A percentile compares a stretch with the other conserved stretches of the same genome.
These are phyloP conservation scores for Symmetrospora coprosmae DNA, from an alignment of 768 basidiomycete genomes.

Conservation along the genomic window DNA sequence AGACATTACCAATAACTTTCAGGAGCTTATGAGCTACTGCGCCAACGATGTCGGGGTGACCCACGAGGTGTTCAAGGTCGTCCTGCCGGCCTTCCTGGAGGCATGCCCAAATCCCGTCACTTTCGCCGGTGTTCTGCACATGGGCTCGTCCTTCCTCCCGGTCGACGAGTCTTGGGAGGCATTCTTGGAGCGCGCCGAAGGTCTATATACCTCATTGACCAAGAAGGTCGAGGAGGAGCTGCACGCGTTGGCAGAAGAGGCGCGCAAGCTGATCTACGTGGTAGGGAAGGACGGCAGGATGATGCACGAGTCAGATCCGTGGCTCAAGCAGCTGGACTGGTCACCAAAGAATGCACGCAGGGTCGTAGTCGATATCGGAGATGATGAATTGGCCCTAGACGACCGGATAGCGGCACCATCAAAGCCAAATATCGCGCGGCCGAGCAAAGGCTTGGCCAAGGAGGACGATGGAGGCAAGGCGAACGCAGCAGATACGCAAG, in stretches of 20 bases:
- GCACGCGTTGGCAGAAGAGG: constrained; percentile 53
- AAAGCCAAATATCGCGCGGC: not conserved
- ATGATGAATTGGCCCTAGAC: too few relatives aligned
- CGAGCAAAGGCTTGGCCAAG: not conserved
- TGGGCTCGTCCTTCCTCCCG: constrained; percentile 82
- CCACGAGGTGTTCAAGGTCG: constrained; percentile 59
- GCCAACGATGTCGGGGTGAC: constrained; percentile 71
- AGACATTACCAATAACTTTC: constrained; percentile 44
- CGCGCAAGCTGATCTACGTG: constrained; percentile 41
- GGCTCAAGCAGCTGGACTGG: constrained; percentile 90
- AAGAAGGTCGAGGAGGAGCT: constrained; percentile 50
- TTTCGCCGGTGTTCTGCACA: constrained; percentile 74
- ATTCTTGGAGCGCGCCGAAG: constrained; percentile 66
- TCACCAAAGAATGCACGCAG: constrained; percentile 53
- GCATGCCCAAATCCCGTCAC: constrained; percentile 84
- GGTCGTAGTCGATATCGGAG: too few relatives aligned
- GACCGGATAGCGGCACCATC: not conserved
- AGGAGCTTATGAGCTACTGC: constrained; percentile 54
- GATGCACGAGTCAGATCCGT: constrained; percentile 57
- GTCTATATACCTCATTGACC: constrained; percentile 56
- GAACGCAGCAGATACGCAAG: too few relatives aligned
- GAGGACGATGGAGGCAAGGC: not conserved
- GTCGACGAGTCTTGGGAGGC: constrained; percentile 79
- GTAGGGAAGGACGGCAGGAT: constrained; percentile 36
- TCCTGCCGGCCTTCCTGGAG: constrained; percentile 64